phyloP scores from a whole-genome alignment of 129 eudicot species.

The Centella asiatica region DNA sequence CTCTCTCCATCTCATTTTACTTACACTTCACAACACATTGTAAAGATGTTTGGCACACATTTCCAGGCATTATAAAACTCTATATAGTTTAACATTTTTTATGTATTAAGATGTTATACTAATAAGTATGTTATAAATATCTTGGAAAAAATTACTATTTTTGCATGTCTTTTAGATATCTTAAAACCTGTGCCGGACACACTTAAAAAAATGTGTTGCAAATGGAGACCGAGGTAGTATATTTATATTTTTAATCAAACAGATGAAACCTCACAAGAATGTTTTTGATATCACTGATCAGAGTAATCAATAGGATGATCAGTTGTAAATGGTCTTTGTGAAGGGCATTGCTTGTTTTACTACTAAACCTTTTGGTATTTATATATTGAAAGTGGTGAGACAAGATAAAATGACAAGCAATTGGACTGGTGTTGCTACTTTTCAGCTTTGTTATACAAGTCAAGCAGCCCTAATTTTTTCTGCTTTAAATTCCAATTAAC shows the following conservation, averaged over 20 bases:
- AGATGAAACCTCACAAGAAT: background rate
- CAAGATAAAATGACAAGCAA: background rate
- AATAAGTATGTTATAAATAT: too few species aligned
- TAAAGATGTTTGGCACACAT: too few species aligned
- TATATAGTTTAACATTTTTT: too few species aligned
- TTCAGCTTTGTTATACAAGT: background rate
- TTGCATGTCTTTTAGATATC: too few species aligned
- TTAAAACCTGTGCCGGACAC: too few species aligned
- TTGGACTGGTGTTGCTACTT: background rate
- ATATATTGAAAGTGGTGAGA: too few species aligned
- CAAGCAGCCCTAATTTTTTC: conserved; percentile 1
- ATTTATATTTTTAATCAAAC: background rate
- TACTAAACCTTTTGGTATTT: background rate
- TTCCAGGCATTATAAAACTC: too few species aligned
- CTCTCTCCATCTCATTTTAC: too few species aligned
- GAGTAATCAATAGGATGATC: background rate
- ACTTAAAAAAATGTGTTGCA: too few species aligned
- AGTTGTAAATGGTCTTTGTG: background rate
- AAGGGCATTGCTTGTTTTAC: background rate
- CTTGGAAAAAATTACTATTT: too few species aligned
- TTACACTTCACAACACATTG: too few species aligned
- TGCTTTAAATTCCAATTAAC: conserved; percentile 13
- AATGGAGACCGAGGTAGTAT: background rate
- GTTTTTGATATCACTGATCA: background rate
- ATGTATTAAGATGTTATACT: too few species aligned